Percentiles rank a stretch among this genome's conserved stretches.
Evolutionary conservation across 2,329 filamentous ascomycete genomes (phyloP).

Genomic region (Beauveria rudraprayagi): DNA sequence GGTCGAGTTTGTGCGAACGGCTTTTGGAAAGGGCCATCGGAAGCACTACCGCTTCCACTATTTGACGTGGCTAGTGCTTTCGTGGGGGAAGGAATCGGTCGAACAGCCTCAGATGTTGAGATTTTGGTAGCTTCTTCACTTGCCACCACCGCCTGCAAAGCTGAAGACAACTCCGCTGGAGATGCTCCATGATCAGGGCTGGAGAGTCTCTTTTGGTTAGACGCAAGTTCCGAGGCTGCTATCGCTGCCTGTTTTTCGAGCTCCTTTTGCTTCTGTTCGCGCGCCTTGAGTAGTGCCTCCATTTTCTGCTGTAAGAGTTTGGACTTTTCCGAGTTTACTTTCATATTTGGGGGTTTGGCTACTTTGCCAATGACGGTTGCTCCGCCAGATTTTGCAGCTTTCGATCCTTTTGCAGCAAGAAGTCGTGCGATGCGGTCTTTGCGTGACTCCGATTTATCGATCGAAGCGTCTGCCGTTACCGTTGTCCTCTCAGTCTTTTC

Average conservation of each 20-base stretch:
- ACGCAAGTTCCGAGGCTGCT: neutral
- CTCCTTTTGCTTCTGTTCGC: constrained; percentile 31
- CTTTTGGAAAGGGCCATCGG: constrained; percentile 48
- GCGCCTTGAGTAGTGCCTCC: constrained; percentile 59
- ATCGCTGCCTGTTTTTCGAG: constrained; percentile 1
- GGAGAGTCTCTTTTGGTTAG: neutral
- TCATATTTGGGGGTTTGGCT: constrained; percentile 33
- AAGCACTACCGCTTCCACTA: constrained; percentile 31
- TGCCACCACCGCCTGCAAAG: neutral
- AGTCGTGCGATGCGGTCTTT: constrained; percentile 71
- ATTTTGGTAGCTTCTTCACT: neutral
- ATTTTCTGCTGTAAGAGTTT: constrained; percentile 68
- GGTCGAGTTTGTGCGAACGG: constrained; percentile 54
- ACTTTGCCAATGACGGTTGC: constrained; percentile 11
- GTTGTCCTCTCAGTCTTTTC: neutral
- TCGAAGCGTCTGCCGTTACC: neutral
- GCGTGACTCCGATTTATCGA: constrained; percentile 48
- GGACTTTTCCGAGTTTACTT: constrained; percentile 57
- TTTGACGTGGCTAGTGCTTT: neutral
- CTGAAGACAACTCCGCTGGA: neutral
- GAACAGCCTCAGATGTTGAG: neutral
- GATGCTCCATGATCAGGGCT: neutral
- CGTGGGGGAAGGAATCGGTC: neutral
- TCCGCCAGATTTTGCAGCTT: constrained; percentile 22
- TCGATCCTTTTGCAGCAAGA: constrained; percentile 63